Evolutionary conservation across 805 yeast species (phyloP), one percentile per base, ranked within the genome.

Genomic region (Pichia rugopelliculosa): DNA sequence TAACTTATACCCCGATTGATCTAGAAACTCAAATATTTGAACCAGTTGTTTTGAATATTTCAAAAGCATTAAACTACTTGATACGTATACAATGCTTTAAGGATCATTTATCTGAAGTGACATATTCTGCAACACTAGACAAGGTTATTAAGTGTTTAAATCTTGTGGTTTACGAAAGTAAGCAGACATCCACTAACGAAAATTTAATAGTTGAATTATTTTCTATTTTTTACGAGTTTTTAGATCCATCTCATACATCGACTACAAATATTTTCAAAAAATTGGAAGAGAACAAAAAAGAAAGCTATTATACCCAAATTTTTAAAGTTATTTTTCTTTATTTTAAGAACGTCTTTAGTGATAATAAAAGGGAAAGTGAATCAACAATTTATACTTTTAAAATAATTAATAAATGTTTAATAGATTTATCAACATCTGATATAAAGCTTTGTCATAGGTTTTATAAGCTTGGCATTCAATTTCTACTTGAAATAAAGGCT

Each of bases 351-450:
- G 23, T 46, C 1, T 59, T 60, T 26, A 23, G 43, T 1, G 47
- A 42, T 3, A 48, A 49, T 2, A 58, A 57, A 46, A 56, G 56
- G 24, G 67, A 61, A 41, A 49, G 62, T 3, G 56, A 54, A 30
- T 45, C 57, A 9, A 45, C 61, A 9, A 58, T 68, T 8, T 36
- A 56, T 3, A 56, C 71, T 1, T 58, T 80, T 39, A 67, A 68
- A 44, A 59, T 81, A 15, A 59, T 75, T 17, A 81, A 80, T 56
- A 69, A 67, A 33, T 54, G 73, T 4, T 53, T 80, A 7, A 52
- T 74, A 0, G 61, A 66, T n/a, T 57, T 72, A 5, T 66, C 77
- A 3, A 69, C 75, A 0, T 58, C 66, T 5, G 68, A 76, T 53
- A 56, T 73, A 7, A 46, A 57, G 5, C 56, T 67, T 20, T 68